Percentiles rank a stretch among this genome's conserved stretches.
phyloP scores from a whole-genome alignment of 2,329 filamentous ascomycete species.

The Penicillium capsulatum region DNA sequence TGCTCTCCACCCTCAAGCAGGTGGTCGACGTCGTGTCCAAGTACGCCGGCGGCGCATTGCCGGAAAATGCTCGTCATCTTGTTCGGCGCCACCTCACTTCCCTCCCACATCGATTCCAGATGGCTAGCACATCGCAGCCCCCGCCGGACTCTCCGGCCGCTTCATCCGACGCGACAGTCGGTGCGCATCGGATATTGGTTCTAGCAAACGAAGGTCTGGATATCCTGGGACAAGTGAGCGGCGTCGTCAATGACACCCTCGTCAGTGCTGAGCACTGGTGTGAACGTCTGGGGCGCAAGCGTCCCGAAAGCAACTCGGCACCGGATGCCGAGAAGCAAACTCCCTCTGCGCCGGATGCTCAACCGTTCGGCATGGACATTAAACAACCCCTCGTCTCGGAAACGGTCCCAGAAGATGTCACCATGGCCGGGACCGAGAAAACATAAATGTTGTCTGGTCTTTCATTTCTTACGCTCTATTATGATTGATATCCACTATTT shows the following conservation, averaged over 20 bases:
- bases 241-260: slow-evolving; percentile 83
- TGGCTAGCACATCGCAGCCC: slow-evolving; percentile 56
- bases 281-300: slow-evolving; percentile 62
- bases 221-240: slow-evolving; percentile 88
- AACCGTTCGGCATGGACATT: slow-evolving; percentile 26
- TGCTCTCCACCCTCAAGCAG: slow-evolving; percentile 73
- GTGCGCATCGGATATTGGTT: slow-evolving; percentile 73
- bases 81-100: slow-evolving; percentile 81
- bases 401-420: slow-evolving; percentile 27
- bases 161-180: slow-evolving; percentile 47
- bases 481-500: slow-evolving; percentile 27
- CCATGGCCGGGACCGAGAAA: slow-evolving; percentile 36
- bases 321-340: slow-evolving; percentile 22
- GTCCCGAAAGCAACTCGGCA: slow-evolving; percentile 25
- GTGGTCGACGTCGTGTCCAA: slow-evolving; percentile 82
- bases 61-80: slow-evolving; percentile 78
- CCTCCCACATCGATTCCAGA: slow-evolving; percentile 74
- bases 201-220: slow-evolving; percentile 87
- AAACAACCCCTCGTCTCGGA: slow-evolving; percentile 24
- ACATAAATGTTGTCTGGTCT: slow-evolving; percentile 1
- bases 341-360: slow-evolving; percentile 11
- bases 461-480: slow-evolving; percentile 7
- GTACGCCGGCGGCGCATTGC: slow-evolving; percentile 85
- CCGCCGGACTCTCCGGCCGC: slow-evolving; percentile 32
- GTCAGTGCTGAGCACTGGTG: slow-evolving; percentile 90